Percentiles rank a stretch among this genome's conserved stretches.
Evolutionary conservation across 2,329 filamentous ascomycete species (phyloP).

Genomic region (Dothidotthia symphoricarpi): DNA sequence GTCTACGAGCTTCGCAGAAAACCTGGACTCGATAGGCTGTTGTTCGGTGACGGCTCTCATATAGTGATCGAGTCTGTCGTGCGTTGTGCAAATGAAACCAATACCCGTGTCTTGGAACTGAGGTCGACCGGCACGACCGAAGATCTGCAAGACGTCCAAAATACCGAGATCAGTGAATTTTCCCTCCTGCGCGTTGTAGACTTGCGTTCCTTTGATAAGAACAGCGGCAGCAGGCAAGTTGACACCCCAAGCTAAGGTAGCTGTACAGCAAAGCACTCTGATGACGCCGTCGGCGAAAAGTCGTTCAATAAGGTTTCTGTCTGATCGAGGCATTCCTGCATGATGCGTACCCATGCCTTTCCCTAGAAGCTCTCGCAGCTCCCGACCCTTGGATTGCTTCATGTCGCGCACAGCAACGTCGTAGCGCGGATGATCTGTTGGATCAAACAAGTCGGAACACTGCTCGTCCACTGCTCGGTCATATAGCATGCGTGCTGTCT

Average conservation of each 20-base stretch:
- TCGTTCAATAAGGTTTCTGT: conserved; percentile 92
- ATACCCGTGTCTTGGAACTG: conserved; percentile 98
- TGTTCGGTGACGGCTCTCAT: conserved; percentile 91
- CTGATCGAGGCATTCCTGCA: conserved; percentile 90
- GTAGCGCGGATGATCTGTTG: conserved; percentile 73
- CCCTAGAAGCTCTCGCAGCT: conserved; percentile 82
- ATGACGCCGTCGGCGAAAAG: conserved; percentile 90
- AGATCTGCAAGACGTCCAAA: conserved; percentile 94
- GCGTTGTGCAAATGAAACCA: conserved; percentile 94
- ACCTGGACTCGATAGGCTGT: conserved; percentile 94
- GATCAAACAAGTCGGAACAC: conserved; percentile 80
- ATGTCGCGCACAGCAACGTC: conserved; percentile 78
- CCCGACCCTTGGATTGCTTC: conserved; percentile 78
- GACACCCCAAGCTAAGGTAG: conserved; percentile 96
- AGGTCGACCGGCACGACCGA: conserved; percentile 94
- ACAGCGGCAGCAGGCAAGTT: conserved; percentile 96
- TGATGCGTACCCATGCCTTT: conserved; percentile 96
- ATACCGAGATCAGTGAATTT: conserved; percentile 97
- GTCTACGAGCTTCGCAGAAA: conserved; percentile 90
- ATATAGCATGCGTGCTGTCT: conserved; percentile 79
- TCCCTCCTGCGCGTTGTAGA: conserved; percentile 94
- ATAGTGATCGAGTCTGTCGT: conserved; percentile 91
- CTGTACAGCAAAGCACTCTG: conserved; percentile 96
- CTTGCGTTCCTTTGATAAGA: conserved; percentile 95
- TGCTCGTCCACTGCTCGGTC: conserved; percentile 82